A percentile compares a stretch with the other conserved stretches of the same genome.
Conservation (phyloP, 2,329 filamentous ascomycete genomes). For the Penicillium decumbens region DNA sequence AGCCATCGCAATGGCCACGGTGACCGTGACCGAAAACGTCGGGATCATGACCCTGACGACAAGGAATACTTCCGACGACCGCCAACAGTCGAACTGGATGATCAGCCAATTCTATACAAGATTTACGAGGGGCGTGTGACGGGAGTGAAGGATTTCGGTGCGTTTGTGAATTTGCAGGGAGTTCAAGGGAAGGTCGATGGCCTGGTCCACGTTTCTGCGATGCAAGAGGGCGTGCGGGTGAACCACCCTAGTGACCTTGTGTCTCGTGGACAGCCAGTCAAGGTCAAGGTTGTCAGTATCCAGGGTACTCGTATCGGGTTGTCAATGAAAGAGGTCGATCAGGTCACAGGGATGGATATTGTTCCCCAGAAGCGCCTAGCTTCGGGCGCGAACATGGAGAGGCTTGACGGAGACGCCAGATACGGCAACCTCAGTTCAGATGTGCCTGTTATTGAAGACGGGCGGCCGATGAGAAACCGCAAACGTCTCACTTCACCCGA, state of each 20-base stretch:
- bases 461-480: conserved; percentile 59
- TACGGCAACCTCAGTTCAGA: conserved; percentile 51
- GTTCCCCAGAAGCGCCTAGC: conserved; percentile 72
- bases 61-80: conserved; percentile 62
- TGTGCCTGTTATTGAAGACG: conserved; percentile 61
- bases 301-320: conserved; percentile 77
- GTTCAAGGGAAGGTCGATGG: conserved; percentile 87
- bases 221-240: conserved; percentile 77
- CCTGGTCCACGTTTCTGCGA: conserved; percentile 85
- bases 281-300: conserved; percentile 86
- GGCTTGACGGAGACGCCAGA: conserved; percentile 63
- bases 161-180: conserved; percentile 85
- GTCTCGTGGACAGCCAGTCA: conserved; percentile 73
- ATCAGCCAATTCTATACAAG: conserved; percentile 75
- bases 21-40: conserved; percentile 37
- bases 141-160: conserved; percentile 91
- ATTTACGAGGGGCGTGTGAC: conserved; percentile 87
- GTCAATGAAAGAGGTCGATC: conserved; percentile 97
- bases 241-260: conserved; percentile 89
- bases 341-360: conserved; percentile 77
- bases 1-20: conserved; percentile 43
- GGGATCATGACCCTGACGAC: conserved; percentile 32
- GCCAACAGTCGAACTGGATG: conserved; percentile 71
- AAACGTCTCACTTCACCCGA: conserved; percentile 97
- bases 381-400: conserved; percentile 86